Conservation (phyloP, 2,329 filamentous ascomycete genomes). For the Neofusicoccum cordaticola region DNA sequence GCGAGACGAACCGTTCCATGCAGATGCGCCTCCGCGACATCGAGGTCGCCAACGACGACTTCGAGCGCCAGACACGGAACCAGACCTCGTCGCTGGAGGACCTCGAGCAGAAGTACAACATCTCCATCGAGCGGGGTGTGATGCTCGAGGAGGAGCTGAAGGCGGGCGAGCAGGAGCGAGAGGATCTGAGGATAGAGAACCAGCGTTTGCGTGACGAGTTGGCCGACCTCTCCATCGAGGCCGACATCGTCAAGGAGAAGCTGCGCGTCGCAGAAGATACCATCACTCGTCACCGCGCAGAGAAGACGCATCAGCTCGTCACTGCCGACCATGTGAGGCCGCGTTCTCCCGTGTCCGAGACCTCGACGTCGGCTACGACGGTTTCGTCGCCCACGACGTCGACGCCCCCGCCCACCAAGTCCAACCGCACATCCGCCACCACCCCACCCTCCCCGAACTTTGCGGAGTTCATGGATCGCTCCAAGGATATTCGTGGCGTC, state of each 20-base stretch:
- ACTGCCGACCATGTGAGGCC: slow-evolving; percentile 49
- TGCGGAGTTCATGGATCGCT: slow-evolving; percentile 73
- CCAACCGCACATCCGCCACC: slow-evolving; percentile 46
- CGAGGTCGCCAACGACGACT: slow-evolving; percentile 97
- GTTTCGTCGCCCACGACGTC: slow-evolving; percentile 69
- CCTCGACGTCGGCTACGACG: slow-evolving; percentile 75
- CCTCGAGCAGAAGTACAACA: slow-evolving; percentile 94
- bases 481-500: slow-evolving; percentile 38
- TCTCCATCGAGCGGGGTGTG: slow-evolving; percentile 85
- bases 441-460: slow-evolving; percentile 93
- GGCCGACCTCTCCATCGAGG: slow-evolving; percentile 89
- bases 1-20: slow-evolving; percentile 77
- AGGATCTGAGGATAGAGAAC: slow-evolving; percentile 81
- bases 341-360: slow-evolving; percentile 70
- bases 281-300: slow-evolving; percentile 49
- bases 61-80: slow-evolving; percentile 91
- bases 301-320: slow-evolving; percentile 50
- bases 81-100: slow-evolving; percentile 95
- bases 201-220: slow-evolving; percentile 89
- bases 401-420: slow-evolving; percentile 74
- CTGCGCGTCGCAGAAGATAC: slow-evolving; percentile 66
- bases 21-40: slow-evolving; percentile 87
- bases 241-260: slow-evolving; percentile 92
- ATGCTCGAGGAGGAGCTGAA: slow-evolving; percentile 95
- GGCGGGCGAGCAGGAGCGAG: slow-evolving; percentile 86